Evolutionary conservation across 352 stramenopile genomes (phyloP), one percentile per base, ranked within the genome.

Genomic region (Globisporangium solare): DNA sequence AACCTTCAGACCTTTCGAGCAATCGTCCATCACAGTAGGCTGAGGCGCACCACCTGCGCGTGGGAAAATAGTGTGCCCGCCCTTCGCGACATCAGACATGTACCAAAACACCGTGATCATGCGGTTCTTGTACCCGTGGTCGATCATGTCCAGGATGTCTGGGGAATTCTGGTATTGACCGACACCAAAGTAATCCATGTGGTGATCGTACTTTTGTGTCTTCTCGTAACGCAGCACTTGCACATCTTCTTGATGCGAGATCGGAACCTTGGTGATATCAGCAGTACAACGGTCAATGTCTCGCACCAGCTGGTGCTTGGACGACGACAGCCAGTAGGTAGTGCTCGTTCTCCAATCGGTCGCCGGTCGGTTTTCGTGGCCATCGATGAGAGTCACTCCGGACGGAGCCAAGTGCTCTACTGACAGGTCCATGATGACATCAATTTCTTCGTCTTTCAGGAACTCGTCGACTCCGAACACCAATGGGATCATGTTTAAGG

Each of bases 21-120:
- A 90, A 54, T 81, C 75, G 15, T 79, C 83, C 60, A 82, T 87
- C 3, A 62, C 60, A 21, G 41, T 41, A 0, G 79, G 83, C 24
- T 70, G 63, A 21, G 76, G 74, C 27, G 62, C 45, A 10, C 76
- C 76, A 21, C 78, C 80, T 12, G 71, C 67, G 15, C 79, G 79
- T 6, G 82, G 68, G 61, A 89, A 92, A 53, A 84, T 87, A 22
- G 82, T 90, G 64, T 92, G 68, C 18, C 82, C 76, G 56, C 76
- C 76, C 47, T 79, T 76, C 18, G 68, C 71, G 15, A 93, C 80
- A 42, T 91, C 80, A 35, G 80, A 92, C 83, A 92, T 90, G 76
- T 89, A 92, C 80, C 79, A 90, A 56, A 92, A 90, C 17, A 92
- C 83, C 0, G 79, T 92, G 63, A 89, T 89, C 80, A 90, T 89